Percentiles rank a stretch among this genome's conserved stretches.
Conservation (phyloP, 169 alveolate genomes). For the Pseudocohnilembus persalinus region DNA sequence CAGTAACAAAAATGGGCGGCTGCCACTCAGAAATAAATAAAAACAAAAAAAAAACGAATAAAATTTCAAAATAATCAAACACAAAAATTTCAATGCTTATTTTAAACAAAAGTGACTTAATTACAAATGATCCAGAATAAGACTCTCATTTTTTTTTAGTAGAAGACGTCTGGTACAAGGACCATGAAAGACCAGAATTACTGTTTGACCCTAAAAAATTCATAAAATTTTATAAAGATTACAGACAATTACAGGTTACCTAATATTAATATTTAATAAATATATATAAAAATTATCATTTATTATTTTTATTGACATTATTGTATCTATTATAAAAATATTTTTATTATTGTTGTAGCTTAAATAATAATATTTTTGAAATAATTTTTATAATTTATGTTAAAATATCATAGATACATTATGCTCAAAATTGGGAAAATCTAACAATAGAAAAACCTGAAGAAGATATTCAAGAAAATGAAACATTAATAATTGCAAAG, state of each 20-base stretch:
- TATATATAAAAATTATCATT: no score
- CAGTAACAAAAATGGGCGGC: neutral
- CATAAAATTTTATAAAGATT: neutral
- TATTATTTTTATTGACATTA: no score
- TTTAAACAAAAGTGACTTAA: neutral
- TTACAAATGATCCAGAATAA: neutral
- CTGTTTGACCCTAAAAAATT: neutral
- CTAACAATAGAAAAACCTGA: neutral
- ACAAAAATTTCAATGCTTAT: neutral
- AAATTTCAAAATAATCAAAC: no score
- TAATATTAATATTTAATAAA: no score
- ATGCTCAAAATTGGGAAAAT: neutral
- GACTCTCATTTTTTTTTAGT: neutral
- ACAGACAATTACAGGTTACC: neutral
- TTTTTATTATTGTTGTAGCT: no score
- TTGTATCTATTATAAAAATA: no score
- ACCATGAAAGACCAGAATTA: neutral
- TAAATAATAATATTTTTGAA: no score
- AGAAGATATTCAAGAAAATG: neutral
- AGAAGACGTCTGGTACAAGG: neutral
- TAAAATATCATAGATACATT: neutral
- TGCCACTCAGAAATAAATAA: neutral
- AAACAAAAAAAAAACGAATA: neutral
- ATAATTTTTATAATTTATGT: no score
- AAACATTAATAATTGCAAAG: no score